Evolutionary conservation across 1,139 yeast genomes (phyloP).

Genomic region (Geotrichum cucujoidarum): DNA sequence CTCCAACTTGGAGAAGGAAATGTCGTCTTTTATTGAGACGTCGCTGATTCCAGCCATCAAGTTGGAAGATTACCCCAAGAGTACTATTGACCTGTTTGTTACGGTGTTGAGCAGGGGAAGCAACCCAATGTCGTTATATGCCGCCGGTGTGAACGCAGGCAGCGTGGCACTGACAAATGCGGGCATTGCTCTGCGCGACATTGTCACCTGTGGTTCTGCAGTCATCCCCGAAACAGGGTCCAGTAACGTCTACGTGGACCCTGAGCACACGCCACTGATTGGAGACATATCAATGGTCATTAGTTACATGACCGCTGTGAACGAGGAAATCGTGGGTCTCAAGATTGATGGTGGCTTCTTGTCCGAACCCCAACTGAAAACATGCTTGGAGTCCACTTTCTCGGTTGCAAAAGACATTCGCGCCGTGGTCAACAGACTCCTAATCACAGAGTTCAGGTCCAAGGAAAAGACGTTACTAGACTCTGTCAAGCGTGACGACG

Average conservation of each 20-base stretch:
- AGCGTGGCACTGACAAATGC: slow-evolving; percentile 78
- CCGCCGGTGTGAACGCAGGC: slow-evolving; percentile 51
- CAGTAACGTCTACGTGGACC: slow-evolving; percentile 19
- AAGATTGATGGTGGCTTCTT: slow-evolving; percentile 40
- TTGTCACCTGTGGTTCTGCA: slow-evolving; percentile 67
- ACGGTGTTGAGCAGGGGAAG: slow-evolving; percentile 52
- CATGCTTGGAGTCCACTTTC: slow-evolving; percentile 7
- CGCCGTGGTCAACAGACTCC: slow-evolving; percentile 12
- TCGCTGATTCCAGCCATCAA: slow-evolving; percentile 58
- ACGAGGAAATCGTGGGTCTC: slow-evolving; percentile 52
- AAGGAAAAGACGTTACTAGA: slow-evolving; percentile 14
- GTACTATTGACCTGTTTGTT: slow-evolving; percentile 77
- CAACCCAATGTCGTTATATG: slow-evolving; percentile 36
- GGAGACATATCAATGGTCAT: slow-evolving; percentile 42
- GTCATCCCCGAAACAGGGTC: slow-evolving; percentile 6
- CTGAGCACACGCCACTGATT: slow-evolving; percentile 24
- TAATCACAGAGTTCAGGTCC: slow-evolving; percentile 15
- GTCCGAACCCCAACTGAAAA: slow-evolving; percentile 22
- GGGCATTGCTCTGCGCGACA: slow-evolving; percentile 70
- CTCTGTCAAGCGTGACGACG: background rate
- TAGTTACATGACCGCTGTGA: slow-evolving; percentile 50
- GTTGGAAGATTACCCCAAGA: slow-evolving; percentile 77
- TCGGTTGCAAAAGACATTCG: slow-evolving; percentile 11
- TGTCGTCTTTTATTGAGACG: slow-evolving; percentile 54
- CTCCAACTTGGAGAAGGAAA: slow-evolving; percentile 47